Percentiles rank a stretch among this genome's conserved stretches.
Conservation (phyloP, 495 filamentous ascomycete genomes). For the Aspergillus bertholletiae region DNA sequence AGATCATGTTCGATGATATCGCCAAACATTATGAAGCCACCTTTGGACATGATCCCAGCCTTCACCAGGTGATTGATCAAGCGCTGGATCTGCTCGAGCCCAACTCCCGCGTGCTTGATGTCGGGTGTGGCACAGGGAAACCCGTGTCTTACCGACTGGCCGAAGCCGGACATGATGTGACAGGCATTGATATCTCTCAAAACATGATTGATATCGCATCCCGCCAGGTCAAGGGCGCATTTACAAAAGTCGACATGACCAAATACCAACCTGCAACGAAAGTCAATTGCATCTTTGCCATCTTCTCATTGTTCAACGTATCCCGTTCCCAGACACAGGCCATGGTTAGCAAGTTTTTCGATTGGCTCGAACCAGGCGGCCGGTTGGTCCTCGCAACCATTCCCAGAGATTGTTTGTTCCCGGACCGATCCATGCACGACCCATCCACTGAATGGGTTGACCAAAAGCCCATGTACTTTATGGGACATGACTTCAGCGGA, state of each 20-base stretch:
- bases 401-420: too few relatives aligned
- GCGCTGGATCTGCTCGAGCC: not conserved
- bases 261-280: not conserved
- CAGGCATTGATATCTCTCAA: slow-evolving; percentile 25
- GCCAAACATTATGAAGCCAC: not conserved
- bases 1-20: not conserved
- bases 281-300: not conserved
- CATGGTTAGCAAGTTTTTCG: not conserved
- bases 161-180: slow-evolving; percentile 23
- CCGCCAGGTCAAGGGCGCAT: not conserved
- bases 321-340: not conserved
- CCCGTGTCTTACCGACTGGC: slow-evolving; percentile 24
- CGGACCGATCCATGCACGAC: too few relatives aligned
- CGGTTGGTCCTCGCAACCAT: not conserved
- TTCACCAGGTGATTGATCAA: not conserved
- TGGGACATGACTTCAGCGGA: too few relatives aligned
- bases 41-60: not conserved
- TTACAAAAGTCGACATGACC: not conserved
- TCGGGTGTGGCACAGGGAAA: slow-evolving; percentile 31
- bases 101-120: slow-evolving; percentile 17
- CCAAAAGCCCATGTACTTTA: too few relatives aligned
- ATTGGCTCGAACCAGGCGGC: slow-evolving; percentile 1
- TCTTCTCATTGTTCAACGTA: slow-evolving; percentile 1
- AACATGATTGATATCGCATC: slow-evolving; percentile 19
- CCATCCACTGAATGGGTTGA: too few relatives aligned